phyloP scores from a whole-genome alignment of 805 yeast species.

The Yamadazyma nakazawae region DNA sequence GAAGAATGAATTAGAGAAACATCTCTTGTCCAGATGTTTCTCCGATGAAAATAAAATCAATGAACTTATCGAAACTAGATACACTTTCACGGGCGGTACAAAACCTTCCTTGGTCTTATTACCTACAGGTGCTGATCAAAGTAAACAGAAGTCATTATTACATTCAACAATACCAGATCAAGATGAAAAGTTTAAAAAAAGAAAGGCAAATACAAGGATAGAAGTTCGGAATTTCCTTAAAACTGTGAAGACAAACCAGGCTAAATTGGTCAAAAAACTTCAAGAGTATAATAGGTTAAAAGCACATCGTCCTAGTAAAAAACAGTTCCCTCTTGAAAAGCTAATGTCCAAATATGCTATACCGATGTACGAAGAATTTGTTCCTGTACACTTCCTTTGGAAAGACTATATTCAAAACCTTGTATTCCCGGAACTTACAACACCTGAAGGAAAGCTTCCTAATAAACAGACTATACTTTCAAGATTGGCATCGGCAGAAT shows the following conservation, averaged over 20 bases:
- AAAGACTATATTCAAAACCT: conserved; percentile 60
- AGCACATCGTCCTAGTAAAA: conserved; percentile 18
- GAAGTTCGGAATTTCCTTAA: conserved; percentile 43
- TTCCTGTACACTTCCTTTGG: conserved; percentile 67
- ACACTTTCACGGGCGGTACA: conserved; percentile 45
- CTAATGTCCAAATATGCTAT: conserved; percentile 25
- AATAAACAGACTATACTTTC: conserved; percentile 37
- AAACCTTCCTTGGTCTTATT: conserved; percentile 43
- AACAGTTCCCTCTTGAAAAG: conserved; percentile 22
- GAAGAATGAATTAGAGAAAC: conserved; percentile 43
- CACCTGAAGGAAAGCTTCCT: conserved; percentile 20
- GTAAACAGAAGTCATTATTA: conserved; percentile 18
- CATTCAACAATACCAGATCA: conserved; percentile 12
- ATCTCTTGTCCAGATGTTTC: conserved; percentile 44
- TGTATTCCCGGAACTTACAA: conserved; percentile 29
- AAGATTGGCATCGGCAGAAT: conserved; percentile 73
- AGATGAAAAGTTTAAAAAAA: conserved; percentile 13
- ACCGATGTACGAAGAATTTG: conserved; percentile 48
- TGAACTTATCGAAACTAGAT: conserved; percentile 43
- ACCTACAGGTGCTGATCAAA: conserved; percentile 29
- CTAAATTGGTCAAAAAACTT: conserved; percentile 33
- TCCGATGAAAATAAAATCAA: conserved; percentile 34
- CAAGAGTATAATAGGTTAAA: conserved; percentile 24
- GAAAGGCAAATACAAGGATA: conserved; percentile 32
- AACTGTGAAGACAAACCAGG: conserved; percentile 37